Percentiles rank a stretch among this genome's conserved stretches.
phyloP scores from a whole-genome alignment of 306 rosid genomes.

The Crotalaria pallida region DNA sequence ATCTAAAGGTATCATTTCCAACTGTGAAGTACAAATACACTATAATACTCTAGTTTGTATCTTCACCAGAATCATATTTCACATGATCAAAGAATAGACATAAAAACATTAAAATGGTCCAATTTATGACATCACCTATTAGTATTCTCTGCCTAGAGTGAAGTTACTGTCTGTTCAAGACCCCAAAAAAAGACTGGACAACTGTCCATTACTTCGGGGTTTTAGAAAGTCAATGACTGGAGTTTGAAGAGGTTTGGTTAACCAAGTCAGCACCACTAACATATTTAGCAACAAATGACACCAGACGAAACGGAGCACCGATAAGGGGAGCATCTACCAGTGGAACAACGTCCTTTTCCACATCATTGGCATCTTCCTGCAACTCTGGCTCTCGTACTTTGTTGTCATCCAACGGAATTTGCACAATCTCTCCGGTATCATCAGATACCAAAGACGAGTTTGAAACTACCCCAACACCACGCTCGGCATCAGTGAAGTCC shows the following conservation, averaged over 20 bases:
- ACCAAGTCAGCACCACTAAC: slow-evolving; percentile 93
- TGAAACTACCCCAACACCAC: slow-evolving; percentile 10
- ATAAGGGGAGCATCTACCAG: slow-evolving; percentile 79
- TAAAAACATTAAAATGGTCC: slow-evolving; percentile 22
- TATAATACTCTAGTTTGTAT: slow-evolving; percentile 13
- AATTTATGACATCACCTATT: slow-evolving; percentile 29
- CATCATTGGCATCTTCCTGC: slow-evolving; percentile 31
- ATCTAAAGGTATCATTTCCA: neutral
- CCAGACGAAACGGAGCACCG: slow-evolving; percentile 87
- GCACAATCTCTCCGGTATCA: slow-evolving; percentile 59
- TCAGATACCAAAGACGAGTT: slow-evolving; percentile 27
- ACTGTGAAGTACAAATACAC: neutral
- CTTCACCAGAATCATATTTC: slow-evolving; percentile 4
- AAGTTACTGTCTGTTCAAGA: slow-evolving; percentile 7
- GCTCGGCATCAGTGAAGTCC: slow-evolving; percentile 19
- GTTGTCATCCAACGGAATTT: slow-evolving; percentile 54
- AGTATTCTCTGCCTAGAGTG: slow-evolving; percentile 25
- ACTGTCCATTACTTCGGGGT: neutral
- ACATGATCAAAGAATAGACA: slow-evolving; percentile 27
- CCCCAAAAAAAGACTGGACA: neutral
- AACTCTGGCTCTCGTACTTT: slow-evolving; percentile 34
- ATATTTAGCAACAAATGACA: slow-evolving; percentile 77
- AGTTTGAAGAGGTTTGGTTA: slow-evolving; percentile 30
- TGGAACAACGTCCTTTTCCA: slow-evolving; percentile 37
- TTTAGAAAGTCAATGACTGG: slow-evolving; percentile 23